These are phyloP conservation scores for Euphorbia lathyris DNA, from an alignment of 345 rosid species.

Conservation along the genomic window DNA sequence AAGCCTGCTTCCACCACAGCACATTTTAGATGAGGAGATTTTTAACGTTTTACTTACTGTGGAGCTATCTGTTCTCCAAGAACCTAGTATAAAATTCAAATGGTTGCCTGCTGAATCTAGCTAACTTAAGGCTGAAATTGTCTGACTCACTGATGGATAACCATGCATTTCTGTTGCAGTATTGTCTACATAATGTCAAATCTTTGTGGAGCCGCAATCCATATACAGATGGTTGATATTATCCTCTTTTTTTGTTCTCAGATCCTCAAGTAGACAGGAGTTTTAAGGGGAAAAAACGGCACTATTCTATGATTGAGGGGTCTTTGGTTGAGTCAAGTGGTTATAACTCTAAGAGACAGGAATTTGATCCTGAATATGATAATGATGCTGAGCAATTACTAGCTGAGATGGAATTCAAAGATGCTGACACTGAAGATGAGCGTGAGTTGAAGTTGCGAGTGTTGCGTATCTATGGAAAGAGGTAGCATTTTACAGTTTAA, in stretches of 20 bases:
- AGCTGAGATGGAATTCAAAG: conserved; percentile 99
- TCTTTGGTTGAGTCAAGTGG: conserved; percentile 73
- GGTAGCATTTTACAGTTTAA: conserved; percentile 34
- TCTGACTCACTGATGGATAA: neutral
- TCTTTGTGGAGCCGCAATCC: neutral
- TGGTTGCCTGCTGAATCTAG: neutral
- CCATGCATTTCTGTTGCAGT: neutral
- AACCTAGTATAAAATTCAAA: neutral
- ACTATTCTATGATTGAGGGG: conserved; percentile 49
- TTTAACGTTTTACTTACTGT: neutral
- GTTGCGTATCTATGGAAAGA: conserved; percentile 73
- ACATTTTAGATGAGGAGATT: neutral
- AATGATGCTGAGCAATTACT: conserved; percentile 93
- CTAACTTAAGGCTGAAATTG: neutral
- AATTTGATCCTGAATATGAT: conserved; percentile 92
- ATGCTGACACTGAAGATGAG: conserved; percentile 80
- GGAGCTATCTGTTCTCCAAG: neutral
- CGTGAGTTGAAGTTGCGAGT: conserved; percentile 79
- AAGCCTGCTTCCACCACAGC: neutral
- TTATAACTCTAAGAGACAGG: conserved; percentile 77
- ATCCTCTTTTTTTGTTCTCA: conserved; percentile 22
- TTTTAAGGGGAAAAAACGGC: conserved; percentile 69
- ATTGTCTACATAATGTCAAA: neutral
- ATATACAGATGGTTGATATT: neutral
- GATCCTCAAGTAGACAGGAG: conserved; percentile 61